phyloP scores from a whole-genome alignment of 1,139 yeast genomes.

The Diutina rugosa region DNA sequence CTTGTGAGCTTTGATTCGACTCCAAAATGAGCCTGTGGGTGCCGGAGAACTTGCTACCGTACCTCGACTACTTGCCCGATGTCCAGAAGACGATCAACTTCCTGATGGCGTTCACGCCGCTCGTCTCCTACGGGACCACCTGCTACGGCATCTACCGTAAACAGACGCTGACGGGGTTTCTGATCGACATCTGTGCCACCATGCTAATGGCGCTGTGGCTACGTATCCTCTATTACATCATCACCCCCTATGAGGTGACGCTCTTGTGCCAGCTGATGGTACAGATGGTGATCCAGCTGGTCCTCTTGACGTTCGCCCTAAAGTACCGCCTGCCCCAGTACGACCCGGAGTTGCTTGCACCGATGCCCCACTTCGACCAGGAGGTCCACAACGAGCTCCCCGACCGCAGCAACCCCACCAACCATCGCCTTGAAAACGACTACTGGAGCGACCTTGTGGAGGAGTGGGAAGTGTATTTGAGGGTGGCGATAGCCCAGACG shows the following conservation, averaged over 20 bases:
- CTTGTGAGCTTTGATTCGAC: not conserved
- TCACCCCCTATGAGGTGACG: conserved; percentile 69
- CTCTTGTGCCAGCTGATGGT: conserved; percentile 63
- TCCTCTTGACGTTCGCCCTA: conserved; percentile 51
- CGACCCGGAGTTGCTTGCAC: conserved; percentile 27
- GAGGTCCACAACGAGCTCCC: not conserved
- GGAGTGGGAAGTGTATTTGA: not conserved
- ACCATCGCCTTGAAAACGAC: not conserved
- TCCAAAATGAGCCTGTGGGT: not conserved
- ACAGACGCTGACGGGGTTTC: conserved; percentile 64
- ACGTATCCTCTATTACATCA: conserved; percentile 62
- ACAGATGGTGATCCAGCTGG: conserved; percentile 63
- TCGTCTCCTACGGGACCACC: conserved; percentile 79
- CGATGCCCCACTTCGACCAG: conserved; percentile 11
- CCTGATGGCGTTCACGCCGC: conserved; percentile 60
- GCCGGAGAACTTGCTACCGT: conserved; percentile 5
- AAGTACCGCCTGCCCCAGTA: conserved; percentile 38
- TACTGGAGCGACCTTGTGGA: not conserved
- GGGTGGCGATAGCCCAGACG: conserved; percentile 10
- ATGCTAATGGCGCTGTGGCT: conserved; percentile 72
- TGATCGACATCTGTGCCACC: conserved; percentile 81
- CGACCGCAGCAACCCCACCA: not conserved
- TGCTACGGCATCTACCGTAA: conserved; percentile 52
- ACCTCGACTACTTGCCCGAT: conserved; percentile 31
- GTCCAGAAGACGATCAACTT: conserved; percentile 22